phyloP scores from a whole-genome alignment of 768 basidiomycete species.

The Mrakia blollopis region DNA sequence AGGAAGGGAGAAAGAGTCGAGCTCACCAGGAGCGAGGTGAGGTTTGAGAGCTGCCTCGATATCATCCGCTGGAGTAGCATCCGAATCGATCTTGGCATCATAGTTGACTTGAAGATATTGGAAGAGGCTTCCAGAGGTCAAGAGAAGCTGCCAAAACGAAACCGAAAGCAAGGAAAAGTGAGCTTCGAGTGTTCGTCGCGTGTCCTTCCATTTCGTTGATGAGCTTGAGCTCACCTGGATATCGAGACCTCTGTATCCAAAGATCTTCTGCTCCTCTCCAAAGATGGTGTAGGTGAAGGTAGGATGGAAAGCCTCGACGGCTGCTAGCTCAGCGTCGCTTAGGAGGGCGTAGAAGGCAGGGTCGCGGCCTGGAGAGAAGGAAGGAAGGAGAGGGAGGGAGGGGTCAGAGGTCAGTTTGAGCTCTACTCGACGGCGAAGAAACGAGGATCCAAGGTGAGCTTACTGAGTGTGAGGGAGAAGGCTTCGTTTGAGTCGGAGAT shows the following conservation, averaged over 20 bases:
- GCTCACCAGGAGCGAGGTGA: slow-evolving; percentile 70
- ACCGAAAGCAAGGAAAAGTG: neutral
- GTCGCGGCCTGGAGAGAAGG: slow-evolving; percentile 20
- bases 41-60: slow-evolving; percentile 69
- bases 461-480: slow-evolving; percentile 68
- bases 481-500: slow-evolving; percentile 74
- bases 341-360: neutral
- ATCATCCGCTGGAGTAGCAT: slow-evolving; percentile 68
- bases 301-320: slow-evolving; percentile 64
- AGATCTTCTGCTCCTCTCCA: slow-evolving; percentile 93
- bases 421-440: neutral
- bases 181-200: neutral
- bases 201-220: neutral
- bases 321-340: neutral
- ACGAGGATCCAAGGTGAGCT: neutral
- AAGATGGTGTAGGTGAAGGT: slow-evolving; percentile 95
- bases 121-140: slow-evolving; percentile 79
- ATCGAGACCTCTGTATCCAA: slow-evolving; percentile 78
- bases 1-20: neutral
- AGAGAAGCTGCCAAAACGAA: slow-evolving; percentile 56
- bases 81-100: slow-evolving; percentile 57
- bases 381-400: no score
- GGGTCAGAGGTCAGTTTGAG: neutral
- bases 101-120: slow-evolving; percentile 69
- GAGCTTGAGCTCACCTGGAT: slow-evolving; percentile 62